A percentile compares a stretch with the other conserved stretches of the same genome.
Evolutionary conservation across 1,284 basidiomycete genomes (phyloP).

Genomic region (Ustilago loliicola): DNA sequence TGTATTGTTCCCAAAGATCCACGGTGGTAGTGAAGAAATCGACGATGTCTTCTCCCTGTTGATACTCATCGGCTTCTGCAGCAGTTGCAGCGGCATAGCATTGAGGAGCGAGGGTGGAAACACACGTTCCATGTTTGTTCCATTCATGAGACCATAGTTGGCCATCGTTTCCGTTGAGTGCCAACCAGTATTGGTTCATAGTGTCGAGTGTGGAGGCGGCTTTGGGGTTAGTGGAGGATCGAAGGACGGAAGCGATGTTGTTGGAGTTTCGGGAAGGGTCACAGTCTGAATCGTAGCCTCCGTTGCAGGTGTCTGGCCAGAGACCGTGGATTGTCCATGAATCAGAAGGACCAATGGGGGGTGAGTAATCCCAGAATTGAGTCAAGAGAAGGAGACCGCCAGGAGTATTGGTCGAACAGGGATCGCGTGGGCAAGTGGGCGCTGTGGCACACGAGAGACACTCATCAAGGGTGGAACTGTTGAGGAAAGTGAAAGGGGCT

Average conservation of each 20-base stretch:
- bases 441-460: constrained; percentile 42
- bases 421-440: constrained; percentile 25
- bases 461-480: constrained; percentile 7
- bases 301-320: constrained; percentile 56
- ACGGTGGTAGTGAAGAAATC: constrained; percentile 54
- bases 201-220: constrained; percentile 32
- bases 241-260: constrained; percentile 39
- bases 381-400: constrained; percentile 55
- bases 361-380: constrained; percentile 57
- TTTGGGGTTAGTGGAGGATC: constrained; percentile 13
- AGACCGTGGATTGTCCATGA: constrained; percentile 57
- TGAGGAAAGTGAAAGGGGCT: constrained; percentile 16
- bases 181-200: constrained; percentile 60
- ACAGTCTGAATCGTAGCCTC: constrained; percentile 47
- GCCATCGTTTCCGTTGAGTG: constrained; percentile 45
- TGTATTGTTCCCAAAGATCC: constrained; percentile 36
- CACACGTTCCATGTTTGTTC: constrained; percentile 55
- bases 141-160: constrained; percentile 54
- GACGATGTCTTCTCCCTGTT: constrained; percentile 40
- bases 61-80: constrained; percentile 1
- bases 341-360: constrained; percentile 50
- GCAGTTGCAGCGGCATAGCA: constrained; percentile 33
- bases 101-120: constrained; percentile 45
- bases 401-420: constrained; percentile 51
- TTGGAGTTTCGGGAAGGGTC: constrained; percentile 35